Conservation (phyloP, 1,139 yeast genomes). For the Saccharomyces hybrid region DNA sequence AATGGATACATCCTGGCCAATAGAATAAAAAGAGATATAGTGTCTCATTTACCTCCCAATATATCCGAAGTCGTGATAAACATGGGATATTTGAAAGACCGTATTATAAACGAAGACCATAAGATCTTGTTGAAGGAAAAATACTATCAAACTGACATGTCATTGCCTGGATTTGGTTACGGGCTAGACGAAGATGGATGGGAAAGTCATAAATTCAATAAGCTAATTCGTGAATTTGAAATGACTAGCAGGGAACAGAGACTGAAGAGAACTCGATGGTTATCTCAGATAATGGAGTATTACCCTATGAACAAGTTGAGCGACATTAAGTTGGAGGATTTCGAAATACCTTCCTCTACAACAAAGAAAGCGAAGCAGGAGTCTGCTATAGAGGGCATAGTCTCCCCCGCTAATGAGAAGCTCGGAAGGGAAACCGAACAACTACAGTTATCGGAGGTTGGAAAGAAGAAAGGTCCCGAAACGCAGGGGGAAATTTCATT, state of each 20-base stretch:
- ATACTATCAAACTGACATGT: conserved; percentile 15
- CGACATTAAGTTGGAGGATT: conserved; percentile 22
- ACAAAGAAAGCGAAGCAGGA: conserved; percentile 1
- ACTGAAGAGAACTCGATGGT: conserved; percentile 68
- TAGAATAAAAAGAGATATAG: conserved; percentile 69
- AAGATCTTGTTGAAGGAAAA: conserved; percentile 15
- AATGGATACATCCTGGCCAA: conserved; percentile 85
- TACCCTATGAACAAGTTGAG: conserved; percentile 68
- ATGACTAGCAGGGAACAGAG: conserved; percentile 47
- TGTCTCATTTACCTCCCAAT: conserved; percentile 56
- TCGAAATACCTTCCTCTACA: conserved; percentile 12
- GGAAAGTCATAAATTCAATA: conserved; percentile 52
- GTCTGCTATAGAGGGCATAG: background rate
- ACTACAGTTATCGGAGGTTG: background rate
- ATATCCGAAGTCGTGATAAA: conserved; percentile 61
- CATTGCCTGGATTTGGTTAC: conserved; percentile 27
- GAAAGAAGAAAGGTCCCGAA: conserved; percentile 7
- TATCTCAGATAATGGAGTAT: conserved; percentile 85
- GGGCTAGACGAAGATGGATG: conserved; percentile 72
- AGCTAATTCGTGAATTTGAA: conserved; percentile 53
- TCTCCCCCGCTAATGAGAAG: background rate
- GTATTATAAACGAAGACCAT: conserved; percentile 49
- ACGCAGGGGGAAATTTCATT: conserved; percentile 55
- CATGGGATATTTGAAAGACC: conserved; percentile 57
- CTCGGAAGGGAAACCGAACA: background rate